phyloP scores from a whole-genome alignment of 2,329 filamentous ascomycete species.

The Westerdykella aurantiaca region DNA sequence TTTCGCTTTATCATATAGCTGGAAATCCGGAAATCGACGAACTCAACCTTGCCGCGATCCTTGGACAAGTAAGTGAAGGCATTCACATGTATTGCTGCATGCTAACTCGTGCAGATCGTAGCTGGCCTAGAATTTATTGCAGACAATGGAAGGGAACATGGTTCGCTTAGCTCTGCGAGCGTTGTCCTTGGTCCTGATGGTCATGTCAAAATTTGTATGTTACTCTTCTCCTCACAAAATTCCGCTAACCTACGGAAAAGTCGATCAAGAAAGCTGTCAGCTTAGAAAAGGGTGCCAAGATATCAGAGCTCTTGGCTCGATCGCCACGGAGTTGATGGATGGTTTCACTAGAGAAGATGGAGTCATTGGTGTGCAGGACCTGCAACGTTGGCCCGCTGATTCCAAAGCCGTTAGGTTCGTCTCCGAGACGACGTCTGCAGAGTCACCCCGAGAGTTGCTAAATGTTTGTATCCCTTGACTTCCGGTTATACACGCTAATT shows the following conservation, averaged over 20 bases:
- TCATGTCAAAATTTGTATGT: constrained; percentile 23
- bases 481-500: constrained; percentile 8
- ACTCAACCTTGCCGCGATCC: too few relatives aligned
- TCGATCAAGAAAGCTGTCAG: constrained; percentile 2
- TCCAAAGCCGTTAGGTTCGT: constrained; percentile 28
- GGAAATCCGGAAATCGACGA: too few relatives aligned
- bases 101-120: too few relatives aligned
- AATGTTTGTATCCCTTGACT: too few relatives aligned
- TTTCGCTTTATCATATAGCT: too few relatives aligned
- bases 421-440: constrained; percentile 17
- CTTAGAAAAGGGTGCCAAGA: constrained; percentile 9
- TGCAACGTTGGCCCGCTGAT: constrained; percentile 25
- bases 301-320: constrained; percentile 19
- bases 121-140: too few relatives aligned
- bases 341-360: constrained; percentile 34
- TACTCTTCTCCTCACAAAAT: background rate
- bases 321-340: constrained; percentile 32
- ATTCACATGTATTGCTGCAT: too few relatives aligned
- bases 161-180: constrained; percentile 20
- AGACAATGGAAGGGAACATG: constrained; percentile 7
- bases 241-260: constrained; percentile 1
- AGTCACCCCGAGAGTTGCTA: too few relatives aligned
- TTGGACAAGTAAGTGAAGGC: too few relatives aligned
- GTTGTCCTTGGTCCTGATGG: constrained; percentile 22
- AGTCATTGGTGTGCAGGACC: constrained; percentile 27